Conservation (phyloP, 1,284 basidiomycete species). For the Ganoderma sinense region DNA sequence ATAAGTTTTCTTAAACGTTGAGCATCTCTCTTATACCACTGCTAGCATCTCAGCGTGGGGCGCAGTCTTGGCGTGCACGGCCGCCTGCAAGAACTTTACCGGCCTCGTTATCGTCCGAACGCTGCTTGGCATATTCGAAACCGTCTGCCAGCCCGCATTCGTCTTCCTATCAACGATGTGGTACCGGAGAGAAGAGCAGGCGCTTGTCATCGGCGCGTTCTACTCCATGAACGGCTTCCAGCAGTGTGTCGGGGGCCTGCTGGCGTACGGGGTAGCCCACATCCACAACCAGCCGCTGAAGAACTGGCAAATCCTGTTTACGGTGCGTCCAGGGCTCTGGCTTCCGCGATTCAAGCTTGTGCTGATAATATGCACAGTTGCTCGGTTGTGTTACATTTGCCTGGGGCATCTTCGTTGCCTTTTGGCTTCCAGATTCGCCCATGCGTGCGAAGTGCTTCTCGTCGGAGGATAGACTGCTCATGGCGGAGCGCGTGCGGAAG, state of each 20-base stretch:
- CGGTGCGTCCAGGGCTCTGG: conserved; percentile 36
- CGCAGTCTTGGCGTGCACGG: conserved; percentile 55
- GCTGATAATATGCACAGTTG: conserved; percentile 39
- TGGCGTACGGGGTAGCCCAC: conserved; percentile 59
- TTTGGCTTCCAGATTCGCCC: conserved; percentile 59
- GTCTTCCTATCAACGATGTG: conserved; percentile 56
- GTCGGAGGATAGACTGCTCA: conserved; percentile 56
- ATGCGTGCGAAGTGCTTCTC: conserved; percentile 58
- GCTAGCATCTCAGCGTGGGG: conserved; percentile 55
- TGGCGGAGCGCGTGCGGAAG: conserved; percentile 61
- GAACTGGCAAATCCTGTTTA: conserved; percentile 63
- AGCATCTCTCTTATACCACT: neutral
- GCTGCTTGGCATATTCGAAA: conserved; percentile 57
- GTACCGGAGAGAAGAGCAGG: conserved; percentile 60
- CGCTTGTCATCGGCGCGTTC: conserved; percentile 55
- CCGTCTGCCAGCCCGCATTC: conserved; percentile 59
- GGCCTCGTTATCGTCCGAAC: conserved; percentile 57
- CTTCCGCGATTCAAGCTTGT: too few relatives aligned
- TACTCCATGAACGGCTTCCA: conserved; percentile 63
- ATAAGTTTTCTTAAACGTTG: conserved; percentile 34
- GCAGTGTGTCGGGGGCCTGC: conserved; percentile 59
- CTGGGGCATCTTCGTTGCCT: conserved; percentile 58
- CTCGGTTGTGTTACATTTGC: conserved; percentile 54
- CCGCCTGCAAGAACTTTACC: conserved; percentile 54
- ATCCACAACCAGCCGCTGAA: conserved; percentile 49